Evolutionary conservation across 176 grass and related monocot species (phyloP), one percentile per base, ranked within the genome.

Genomic region (Poa pratensis): DNA sequence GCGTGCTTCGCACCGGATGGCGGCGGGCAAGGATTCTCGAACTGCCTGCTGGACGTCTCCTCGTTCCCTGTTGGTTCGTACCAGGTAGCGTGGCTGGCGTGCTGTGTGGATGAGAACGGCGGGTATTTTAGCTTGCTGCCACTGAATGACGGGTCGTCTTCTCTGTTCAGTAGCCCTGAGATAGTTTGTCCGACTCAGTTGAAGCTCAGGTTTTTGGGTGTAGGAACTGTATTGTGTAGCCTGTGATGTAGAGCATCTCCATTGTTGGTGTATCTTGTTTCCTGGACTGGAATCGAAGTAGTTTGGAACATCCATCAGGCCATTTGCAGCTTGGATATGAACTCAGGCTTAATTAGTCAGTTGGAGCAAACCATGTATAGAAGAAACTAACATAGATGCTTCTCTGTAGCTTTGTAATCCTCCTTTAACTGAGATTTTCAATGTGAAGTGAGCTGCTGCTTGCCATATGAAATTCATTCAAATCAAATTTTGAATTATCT

Each of bases 1-100:
- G 69, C 82, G 2, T 76, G 54, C 75, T 93, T 97, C 37, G 65
- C 85, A 79, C 76, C 90, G 14, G 89, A 69, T 59, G 80, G 26
- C 9, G 85, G 69, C 12, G 89, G 89, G 16, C 89, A 88, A 45
- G 95, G 77, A 54, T 95, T 97, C 79, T 83, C 87, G 9, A 19
- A 52, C 79, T 97, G 91, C 85, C 73, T 95, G 72, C 85, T 95
- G 37, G 69, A 98, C 60, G 90, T 91, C 62, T 95, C 93, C 16
- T 79, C 58, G 3, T 95, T 95, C 60, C 78, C 60, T 34, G 78
- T 90, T 34, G 96, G 91, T 65, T 86, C 70, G 3, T 89, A 95
- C 79, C 90, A 80, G 68, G 90, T 98, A 55, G 91, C 82, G 46
- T 98, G 96, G 96, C 93, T 90, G 10, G 75, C 77, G 2, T 93